Evolutionary conservation across 164 flowering plant species (phyloP).

Genomic region (Vitis rupestris): DNA sequence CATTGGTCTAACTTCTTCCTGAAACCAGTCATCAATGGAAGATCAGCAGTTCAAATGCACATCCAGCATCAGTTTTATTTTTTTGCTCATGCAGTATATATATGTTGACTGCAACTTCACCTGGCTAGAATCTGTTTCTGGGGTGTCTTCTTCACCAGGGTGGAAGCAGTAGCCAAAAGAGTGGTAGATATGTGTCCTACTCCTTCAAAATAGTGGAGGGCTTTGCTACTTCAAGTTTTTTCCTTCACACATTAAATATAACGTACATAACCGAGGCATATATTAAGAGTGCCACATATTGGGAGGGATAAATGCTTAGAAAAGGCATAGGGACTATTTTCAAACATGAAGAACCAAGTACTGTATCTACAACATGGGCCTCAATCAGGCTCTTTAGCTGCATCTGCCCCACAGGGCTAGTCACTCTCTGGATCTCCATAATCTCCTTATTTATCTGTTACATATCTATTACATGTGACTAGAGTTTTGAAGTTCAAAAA

Average conservation of each 20-base stretch:
- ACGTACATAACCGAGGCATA: no score
- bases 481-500: no score
- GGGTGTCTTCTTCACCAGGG: slow-evolving; percentile 99
- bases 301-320: no score
- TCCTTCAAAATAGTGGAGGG: slow-evolving; percentile 66
- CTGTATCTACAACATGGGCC: slow-evolving; percentile 84
- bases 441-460: slow-evolving; percentile 88
- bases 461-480: neutral
- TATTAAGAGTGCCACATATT: no score
- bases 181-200: slow-evolving; percentile 84
- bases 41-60: no score
- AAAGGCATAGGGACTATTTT: no score
- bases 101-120: slow-evolving; percentile 66
- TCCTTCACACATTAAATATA: slow-evolving; percentile 46
- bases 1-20: no score
- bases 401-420: slow-evolving; percentile 81
- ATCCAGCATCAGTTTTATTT: no score
- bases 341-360: neutral
- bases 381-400: slow-evolving; percentile 89
- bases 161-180: slow-evolving; percentile 97
- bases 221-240: slow-evolving; percentile 93
- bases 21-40: no score
- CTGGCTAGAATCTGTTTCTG: slow-evolving; percentile 57
- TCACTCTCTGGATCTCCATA: slow-evolving; percentile 92
- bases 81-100: neutral